These are phyloP conservation scores for Quercus dentata DNA, from an alignment of 306 rosid species.

Conservation along the genomic window DNA sequence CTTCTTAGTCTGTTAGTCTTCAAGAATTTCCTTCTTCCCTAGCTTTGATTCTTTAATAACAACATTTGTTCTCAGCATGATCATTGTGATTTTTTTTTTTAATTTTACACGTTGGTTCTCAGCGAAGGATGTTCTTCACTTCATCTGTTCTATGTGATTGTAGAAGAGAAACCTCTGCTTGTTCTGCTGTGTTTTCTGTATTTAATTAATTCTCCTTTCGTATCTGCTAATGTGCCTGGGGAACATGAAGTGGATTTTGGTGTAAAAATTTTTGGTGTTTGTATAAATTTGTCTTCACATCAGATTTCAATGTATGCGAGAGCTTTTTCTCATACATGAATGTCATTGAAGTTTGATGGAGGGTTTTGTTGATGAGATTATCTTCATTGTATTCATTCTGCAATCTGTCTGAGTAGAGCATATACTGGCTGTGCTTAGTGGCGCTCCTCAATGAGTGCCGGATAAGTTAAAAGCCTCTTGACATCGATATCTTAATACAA, in stretches of 20 bases:
- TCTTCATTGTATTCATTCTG: too few relatives aligned
- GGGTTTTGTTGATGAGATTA: too few relatives aligned
- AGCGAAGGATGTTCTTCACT: background rate
- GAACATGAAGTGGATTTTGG: background rate
- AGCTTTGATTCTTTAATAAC: background rate
- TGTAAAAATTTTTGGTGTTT: background rate
- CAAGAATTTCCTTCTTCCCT: background rate
- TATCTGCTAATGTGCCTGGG: background rate
- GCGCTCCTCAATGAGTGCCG: too few relatives aligned
- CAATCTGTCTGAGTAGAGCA: too few relatives aligned
- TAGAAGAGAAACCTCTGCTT: background rate
- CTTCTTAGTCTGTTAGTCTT: background rate
- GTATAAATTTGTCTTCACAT: background rate
- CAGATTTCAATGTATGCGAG: background rate
- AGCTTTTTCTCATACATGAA: too few relatives aligned
- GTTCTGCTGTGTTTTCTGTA: background rate
- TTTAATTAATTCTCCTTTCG: background rate
- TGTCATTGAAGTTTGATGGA: too few relatives aligned
- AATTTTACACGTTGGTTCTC: background rate
- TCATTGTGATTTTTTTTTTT: too few relatives aligned
- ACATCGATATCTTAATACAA: too few relatives aligned
- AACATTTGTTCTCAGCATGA: too few relatives aligned
- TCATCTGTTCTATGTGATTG: background rate
- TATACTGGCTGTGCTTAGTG: too few relatives aligned
- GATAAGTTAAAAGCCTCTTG: too few relatives aligned